Conservation (phyloP, 2,329 filamentous ascomycete species). For the Talaromyces sp. region DNA sequence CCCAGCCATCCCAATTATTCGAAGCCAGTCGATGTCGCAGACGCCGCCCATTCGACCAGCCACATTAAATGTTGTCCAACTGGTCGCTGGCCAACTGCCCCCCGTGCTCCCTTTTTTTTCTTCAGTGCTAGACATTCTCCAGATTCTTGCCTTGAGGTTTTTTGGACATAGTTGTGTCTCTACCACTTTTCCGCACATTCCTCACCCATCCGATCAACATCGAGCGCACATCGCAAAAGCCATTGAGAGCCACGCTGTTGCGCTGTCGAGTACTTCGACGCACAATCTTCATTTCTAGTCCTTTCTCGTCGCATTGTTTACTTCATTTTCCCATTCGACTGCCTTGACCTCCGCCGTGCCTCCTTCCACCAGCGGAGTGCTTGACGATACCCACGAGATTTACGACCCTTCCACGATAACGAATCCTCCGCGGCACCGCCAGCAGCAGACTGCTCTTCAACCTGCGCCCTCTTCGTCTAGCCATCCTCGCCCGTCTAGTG, state of each 20-base stretch:
- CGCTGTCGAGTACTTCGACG: neutral
- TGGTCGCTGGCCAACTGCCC: neutral
- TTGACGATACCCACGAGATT: slow-evolving; percentile 52
- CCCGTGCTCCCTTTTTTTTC: neutral
- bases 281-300: neutral
- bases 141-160: neutral
- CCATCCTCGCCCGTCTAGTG: slow-evolving; percentile 45
- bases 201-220: slow-evolving; percentile 2
- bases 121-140: neutral
- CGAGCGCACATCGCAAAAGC: slow-evolving; percentile 3
- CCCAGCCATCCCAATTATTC: slow-evolving; percentile 37
- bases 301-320: slow-evolving; percentile 27
- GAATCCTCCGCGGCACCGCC: slow-evolving; percentile 39
- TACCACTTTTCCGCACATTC: slow-evolving; percentile 22
- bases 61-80: slow-evolving; percentile 11
- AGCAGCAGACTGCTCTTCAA: slow-evolving; percentile 35
- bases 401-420: slow-evolving; percentile 44
- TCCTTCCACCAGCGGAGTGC: slow-evolving; percentile 30
- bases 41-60: slow-evolving; percentile 16
- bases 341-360: slow-evolving; percentile 36
- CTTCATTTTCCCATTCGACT: slow-evolving; percentile 18
- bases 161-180: slow-evolving; percentile 12
- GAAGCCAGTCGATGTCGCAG: slow-evolving; percentile 3
- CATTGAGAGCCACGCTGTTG: neutral
- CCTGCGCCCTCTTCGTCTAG: slow-evolving; percentile 41